Percentiles rank a stretch among this genome's conserved stretches.
Conservation (phyloP, 164 flowering plant species). For the Annona squamosa region DNA sequence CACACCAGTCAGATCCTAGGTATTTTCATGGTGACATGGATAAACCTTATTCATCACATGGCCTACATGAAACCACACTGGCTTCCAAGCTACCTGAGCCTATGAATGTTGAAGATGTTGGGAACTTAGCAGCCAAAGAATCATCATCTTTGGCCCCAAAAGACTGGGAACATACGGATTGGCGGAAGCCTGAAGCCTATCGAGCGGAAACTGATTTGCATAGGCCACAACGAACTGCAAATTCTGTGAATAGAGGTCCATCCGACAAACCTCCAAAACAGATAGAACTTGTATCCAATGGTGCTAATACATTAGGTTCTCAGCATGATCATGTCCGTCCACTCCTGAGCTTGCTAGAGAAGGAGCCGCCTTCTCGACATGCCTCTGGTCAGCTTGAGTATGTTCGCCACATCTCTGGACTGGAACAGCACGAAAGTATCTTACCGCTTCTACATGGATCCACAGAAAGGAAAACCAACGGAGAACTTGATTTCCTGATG, state of each 20-base stretch:
- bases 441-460: slow-evolving; percentile 79
- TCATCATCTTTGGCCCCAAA: slow-evolving; percentile 22
- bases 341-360: slow-evolving; percentile 91
- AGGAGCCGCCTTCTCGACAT: slow-evolving; percentile 93
- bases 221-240: slow-evolving; percentile 48
- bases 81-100: slow-evolving; percentile 40
- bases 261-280: slow-evolving; percentile 55
- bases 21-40: slow-evolving; percentile 32
- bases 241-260: slow-evolving; percentile 37
- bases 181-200: slow-evolving; percentile 45
- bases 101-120: slow-evolving; percentile 29
- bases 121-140: slow-evolving; percentile 34
- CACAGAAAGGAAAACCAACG: slow-evolving; percentile 74
- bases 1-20: slow-evolving; percentile 30
- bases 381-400: slow-evolving; percentile 94
- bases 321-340: slow-evolving; percentile 88
- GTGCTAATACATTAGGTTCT: slow-evolving; percentile 25
- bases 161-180: slow-evolving; percentile 45
- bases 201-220: slow-evolving; percentile 42
- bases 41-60: slow-evolving; percentile 37
- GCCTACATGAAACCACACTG: slow-evolving; percentile 31
- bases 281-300: slow-evolving; percentile 29
- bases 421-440: slow-evolving; percentile 86
- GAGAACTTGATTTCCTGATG: slow-evolving; percentile 88
- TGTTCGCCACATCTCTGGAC: slow-evolving; percentile 71